Conservation (phyloP, 2,329 filamentous ascomycete species). For the Verticillium alfalfae region DNA sequence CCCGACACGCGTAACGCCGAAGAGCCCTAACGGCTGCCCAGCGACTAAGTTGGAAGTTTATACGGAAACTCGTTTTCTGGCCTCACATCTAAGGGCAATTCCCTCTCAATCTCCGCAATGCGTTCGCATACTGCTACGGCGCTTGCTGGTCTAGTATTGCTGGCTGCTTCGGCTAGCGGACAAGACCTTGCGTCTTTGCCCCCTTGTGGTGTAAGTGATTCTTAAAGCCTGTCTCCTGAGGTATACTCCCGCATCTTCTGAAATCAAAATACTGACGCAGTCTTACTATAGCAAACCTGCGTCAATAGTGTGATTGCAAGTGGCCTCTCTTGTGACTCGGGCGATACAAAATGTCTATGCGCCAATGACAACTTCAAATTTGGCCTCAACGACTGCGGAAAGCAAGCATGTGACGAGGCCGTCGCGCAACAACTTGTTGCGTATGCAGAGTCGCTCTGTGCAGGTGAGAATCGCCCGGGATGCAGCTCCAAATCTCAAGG, state of each 20-base stretch:
- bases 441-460: conserved; percentile 20
- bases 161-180: neutral
- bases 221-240: neutral
- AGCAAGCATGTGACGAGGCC: conserved; percentile 19
- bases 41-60: too few relatives aligned
- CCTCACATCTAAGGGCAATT: too few relatives aligned
- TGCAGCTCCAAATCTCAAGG: neutral
- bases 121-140: neutral
- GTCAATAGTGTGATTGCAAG: conserved; percentile 11
- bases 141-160: neutral
- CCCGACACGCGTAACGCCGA: too few relatives aligned
- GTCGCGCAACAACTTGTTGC: conserved; percentile 20
- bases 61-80: too few relatives aligned
- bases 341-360: conserved; percentile 33
- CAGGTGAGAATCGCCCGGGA: conserved; percentile 14
- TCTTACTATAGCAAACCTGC: conserved; percentile 2
- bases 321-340: conserved; percentile 17
- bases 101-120: neutral
- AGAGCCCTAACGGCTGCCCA: too few relatives aligned
- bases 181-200: conserved; percentile 8
- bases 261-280: neutral
- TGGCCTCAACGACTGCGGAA: conserved; percentile 35
- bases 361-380: conserved; percentile 22
- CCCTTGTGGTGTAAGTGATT: conserved; percentile 10
- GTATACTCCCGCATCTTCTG: neutral